Conservation (phyloP, 139 green algal genomes). For the Coelastrella sp. region DNA sequence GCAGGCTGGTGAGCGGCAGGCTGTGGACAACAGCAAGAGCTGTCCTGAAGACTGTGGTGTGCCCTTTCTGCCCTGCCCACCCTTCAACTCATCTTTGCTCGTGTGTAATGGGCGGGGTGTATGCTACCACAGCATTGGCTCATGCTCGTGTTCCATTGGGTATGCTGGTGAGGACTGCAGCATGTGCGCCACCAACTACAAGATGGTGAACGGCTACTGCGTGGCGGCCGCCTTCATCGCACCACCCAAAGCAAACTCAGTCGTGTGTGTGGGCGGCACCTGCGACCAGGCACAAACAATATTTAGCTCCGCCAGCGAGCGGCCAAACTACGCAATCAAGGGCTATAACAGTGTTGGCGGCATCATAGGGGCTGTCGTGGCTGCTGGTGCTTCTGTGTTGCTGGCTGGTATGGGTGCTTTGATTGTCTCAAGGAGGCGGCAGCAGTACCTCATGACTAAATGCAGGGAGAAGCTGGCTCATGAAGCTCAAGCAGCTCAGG, state of each 20-base stretch:
- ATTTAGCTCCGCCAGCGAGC: background rate
- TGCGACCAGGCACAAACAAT: background rate
- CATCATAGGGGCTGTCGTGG: background rate
- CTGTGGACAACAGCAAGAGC: conserved; percentile 44
- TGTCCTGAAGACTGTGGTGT: conserved; percentile 67
- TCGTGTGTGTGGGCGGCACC: background rate
- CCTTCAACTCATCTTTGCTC: conserved; percentile 7
- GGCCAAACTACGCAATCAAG: background rate
- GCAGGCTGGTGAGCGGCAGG: conserved; percentile 53
- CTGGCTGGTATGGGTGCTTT: background rate
- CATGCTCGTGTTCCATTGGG: conserved; percentile 49
- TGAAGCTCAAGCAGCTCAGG: background rate
- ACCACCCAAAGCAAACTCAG: background rate
- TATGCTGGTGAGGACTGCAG: conserved; percentile 48
- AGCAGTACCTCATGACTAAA: background rate
- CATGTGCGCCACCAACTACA: conserved; percentile 39
- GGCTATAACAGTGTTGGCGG: background rate
- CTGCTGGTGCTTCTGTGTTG: conserved; percentile 3
- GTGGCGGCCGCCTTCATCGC: background rate
- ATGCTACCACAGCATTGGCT: conserved; percentile 45
- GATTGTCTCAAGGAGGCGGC: background rate
- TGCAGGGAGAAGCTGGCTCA: background rate
- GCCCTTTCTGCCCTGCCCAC: conserved; percentile 55
- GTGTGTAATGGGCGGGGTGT: conserved; percentile 41
- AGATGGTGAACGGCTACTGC: conserved; percentile 20